Conservation (phyloP, 441 rosid species). For the Populus trichocarpa region DNA sequence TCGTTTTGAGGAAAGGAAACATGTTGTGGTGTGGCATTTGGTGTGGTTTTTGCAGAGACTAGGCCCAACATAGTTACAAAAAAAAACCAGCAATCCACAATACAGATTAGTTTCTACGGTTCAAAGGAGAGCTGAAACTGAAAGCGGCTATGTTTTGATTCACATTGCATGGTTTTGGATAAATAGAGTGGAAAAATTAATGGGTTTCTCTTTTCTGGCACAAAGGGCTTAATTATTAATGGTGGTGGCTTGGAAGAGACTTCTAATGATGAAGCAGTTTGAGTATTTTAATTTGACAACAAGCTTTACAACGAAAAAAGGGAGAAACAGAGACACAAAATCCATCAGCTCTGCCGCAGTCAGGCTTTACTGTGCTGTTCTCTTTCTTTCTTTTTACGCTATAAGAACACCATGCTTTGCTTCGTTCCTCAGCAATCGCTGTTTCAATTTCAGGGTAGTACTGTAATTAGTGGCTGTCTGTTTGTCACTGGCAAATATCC, state of each 20-base stretch:
- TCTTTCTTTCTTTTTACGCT: background rate
- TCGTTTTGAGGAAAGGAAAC: slow-evolving; percentile 16
- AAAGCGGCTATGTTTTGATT: background rate
- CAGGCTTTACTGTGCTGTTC: background rate
- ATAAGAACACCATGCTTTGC: slow-evolving; percentile 10
- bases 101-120: background rate
- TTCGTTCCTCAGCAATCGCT: slow-evolving; percentile 10
- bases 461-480: background rate
- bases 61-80: slow-evolving; percentile 32
- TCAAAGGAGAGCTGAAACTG: background rate
- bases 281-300: slow-evolving; percentile 42
- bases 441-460: background rate
- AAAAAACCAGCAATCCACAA: background rate
- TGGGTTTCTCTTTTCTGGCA: background rate
- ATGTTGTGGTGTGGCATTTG: slow-evolving; percentile 22
- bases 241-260: slow-evolving; percentile 47
- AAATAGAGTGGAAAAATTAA: background rate
- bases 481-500: background rate
- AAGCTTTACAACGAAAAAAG: slow-evolving; percentile 44
- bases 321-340: slow-evolving; percentile 39
- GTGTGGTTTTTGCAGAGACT: slow-evolving; percentile 31
- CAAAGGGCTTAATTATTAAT: slow-evolving; percentile 14
- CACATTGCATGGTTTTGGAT: background rate
- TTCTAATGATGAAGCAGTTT: slow-evolving; percentile 37
- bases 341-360: slow-evolving; percentile 28